Evolutionary conservation across 257 asterid genomes (phyloP).

Genomic region (Primulina tabacum): DNA sequence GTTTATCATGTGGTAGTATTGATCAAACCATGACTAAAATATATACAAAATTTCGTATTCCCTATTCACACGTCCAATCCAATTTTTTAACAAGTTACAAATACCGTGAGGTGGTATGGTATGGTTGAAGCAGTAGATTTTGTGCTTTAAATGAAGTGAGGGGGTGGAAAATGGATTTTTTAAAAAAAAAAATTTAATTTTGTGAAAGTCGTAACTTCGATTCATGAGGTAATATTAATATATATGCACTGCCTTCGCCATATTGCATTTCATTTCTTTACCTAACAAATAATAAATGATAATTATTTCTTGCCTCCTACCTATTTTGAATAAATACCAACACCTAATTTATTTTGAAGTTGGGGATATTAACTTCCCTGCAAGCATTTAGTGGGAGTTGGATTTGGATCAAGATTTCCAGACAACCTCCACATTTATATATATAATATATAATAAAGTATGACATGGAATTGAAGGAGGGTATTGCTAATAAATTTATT

Average conservation of each 20-base stretch:
- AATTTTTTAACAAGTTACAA: background rate
- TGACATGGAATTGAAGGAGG: background rate
- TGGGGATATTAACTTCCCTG: constrained; percentile 8
- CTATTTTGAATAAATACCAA: constrained; percentile 26
- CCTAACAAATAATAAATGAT: constrained; percentile 54
- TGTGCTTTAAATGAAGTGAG: constrained; percentile 1
- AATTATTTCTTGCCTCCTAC: constrained; percentile 26
- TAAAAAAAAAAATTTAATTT: background rate
- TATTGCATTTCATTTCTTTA: constrained; percentile 28
- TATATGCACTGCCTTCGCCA: constrained; percentile 11
- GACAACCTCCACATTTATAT: no score
- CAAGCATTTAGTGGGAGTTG: constrained; percentile 22
- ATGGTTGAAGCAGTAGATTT: background rate
- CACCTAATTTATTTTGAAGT: constrained; percentile 28
- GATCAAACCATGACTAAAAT: no score
- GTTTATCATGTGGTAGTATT: no score
- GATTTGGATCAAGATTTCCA: constrained; percentile 21
- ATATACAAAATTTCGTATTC: no score
- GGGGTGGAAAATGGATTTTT: background rate
- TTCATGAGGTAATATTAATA: constrained; percentile 24
- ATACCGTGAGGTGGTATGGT: background rate
- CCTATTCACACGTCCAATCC: no score
- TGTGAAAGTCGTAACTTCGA: constrained; percentile 21
- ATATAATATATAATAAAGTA: no score
- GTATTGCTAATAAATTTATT: no score